Evolutionary conservation across 2,329 filamentous ascomycete species (phyloP), one percentile per base, ranked within the genome.

Genomic region (Plenodomus tracheiphilus): DNA sequence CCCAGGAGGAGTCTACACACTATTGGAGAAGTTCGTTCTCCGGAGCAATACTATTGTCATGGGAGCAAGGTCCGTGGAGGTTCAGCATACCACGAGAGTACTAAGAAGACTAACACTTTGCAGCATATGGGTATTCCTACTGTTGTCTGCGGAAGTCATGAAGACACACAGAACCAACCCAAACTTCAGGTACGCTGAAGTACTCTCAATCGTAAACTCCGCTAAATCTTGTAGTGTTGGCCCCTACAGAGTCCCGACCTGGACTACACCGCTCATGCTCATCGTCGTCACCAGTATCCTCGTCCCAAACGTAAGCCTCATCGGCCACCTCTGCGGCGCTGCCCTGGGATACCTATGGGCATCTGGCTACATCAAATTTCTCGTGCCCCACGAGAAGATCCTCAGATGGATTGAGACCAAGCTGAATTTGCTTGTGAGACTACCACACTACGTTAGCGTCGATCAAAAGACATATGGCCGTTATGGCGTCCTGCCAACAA

Each of bases 401-500:
- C 78, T 97, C 47, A 83, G 91, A 57, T 97, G 88, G 85, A 81
- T 97, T 46, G 94, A 99, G 75, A 84, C 83, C 16, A 95, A 93
- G 69, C 76, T 97, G 51, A 94, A 96, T 66, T 79, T 97, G 9
- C 79, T 96, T 18, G 89, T 85, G 17, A 81, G 91, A 50, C 75
- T 97, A 20, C 93, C 93, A 38, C 90, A 96, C 74, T 97, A 96
- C 65, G 88, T 97, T 40, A 95, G 89, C 47, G 86, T 97, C 15
- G 93, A 97, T 66, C 92, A 96, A 74, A 97, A 96, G 80, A 96
- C 90, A 5, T 96, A 93, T 65, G 93, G 93, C 7, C 82, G 93
- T 44, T 97, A 96, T 64, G 93, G 93, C 2, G 88, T 97, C 13
- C 77, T 97, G 47, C 93, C 92, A 3, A 68, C 59, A 3, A 53